Evolutionary conservation across 768 basidiomycete species (phyloP), one percentile per base, ranked within the genome.

Genomic region (Leccinum variicolor): DNA sequence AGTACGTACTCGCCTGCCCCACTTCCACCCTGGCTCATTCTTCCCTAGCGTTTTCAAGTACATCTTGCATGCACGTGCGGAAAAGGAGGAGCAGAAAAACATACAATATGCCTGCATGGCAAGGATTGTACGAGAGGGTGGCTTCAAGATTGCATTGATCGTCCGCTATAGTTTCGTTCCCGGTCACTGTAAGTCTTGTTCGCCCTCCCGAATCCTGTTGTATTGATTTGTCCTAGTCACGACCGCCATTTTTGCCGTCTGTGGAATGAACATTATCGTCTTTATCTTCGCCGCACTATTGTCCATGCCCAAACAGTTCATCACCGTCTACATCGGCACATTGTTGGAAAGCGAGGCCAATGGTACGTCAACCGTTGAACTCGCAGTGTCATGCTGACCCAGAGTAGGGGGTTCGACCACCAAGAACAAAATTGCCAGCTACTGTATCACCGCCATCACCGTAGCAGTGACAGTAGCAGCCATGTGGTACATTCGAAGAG

Each of bases 281-380:
- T 97, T 95, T 72, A 76, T 83, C 52, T 59, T 91, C 7, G 93
- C 94, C 23, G 89, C 93, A 4, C 73, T 94, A 63, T 75, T 94
- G 17, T 91, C 92, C 19, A 73, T 93, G 67, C 94, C 94, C 7
- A 95, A 95, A 68, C 94, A 97, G 70, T 87, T 97, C 64, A 82
- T 93, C 62, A 91, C 89, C 8, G 94, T 97, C 13, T 97, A 97
- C 67, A 81, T 95, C 15, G 94, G 94, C 34, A 92, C 91, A 29
- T 77, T 90, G 28, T 70, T 92, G n/a, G 83, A 88, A 61, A 75
- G 25, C 23, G 23, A 81, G 23, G 76, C 79, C 4, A 71, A 63
- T 6, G 73, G 70, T 67, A 50, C 31, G 60, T 62, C 6, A 19
- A 23, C 14, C 53, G 23, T 45, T 23, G 5, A 19, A 25, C 23